Conservation (phyloP, 1,139 yeast genomes). For the Hyphopichia fennica region DNA sequence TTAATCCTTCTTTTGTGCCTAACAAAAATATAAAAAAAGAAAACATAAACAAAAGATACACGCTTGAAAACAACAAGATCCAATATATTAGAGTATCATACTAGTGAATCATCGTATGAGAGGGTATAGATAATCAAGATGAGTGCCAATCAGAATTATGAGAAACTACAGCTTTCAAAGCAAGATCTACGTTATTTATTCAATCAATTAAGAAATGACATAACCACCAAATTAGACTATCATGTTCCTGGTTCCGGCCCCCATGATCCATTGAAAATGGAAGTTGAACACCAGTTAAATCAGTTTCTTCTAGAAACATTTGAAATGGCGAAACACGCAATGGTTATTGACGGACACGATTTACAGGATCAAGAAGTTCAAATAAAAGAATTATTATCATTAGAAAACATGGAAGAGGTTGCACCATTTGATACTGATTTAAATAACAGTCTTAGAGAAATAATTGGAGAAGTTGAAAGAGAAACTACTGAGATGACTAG, state of each 20-base stretch:
- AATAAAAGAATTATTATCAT: slow-evolving; percentile 27
- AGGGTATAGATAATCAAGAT: slow-evolving; percentile 10
- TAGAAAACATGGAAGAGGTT: slow-evolving; percentile 39
- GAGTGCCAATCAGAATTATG: slow-evolving; percentile 25
- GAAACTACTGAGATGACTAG: slow-evolving; percentile 54
- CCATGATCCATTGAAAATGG: slow-evolving; percentile 46
- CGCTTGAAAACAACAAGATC: too few relatives aligned
- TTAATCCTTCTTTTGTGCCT: not conserved
- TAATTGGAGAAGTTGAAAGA: slow-evolving; percentile 56
- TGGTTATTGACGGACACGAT: slow-evolving; percentile 51
- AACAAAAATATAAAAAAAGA: not conserved
- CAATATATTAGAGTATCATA: too few relatives aligned
- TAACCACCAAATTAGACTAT: slow-evolving; percentile 42
- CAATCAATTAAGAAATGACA: slow-evolving; percentile 36
- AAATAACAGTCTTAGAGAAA: slow-evolving; percentile 52
- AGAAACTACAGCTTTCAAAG: slow-evolving; percentile 45
- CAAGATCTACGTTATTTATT: slow-evolving; percentile 54
- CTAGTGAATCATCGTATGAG: too few relatives aligned
- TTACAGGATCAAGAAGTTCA: slow-evolving; percentile 11
- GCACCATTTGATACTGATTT: slow-evolving; percentile 66
- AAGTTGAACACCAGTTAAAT: slow-evolving; percentile 44
- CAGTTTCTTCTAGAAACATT: slow-evolving; percentile 48
- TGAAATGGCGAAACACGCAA: slow-evolving; percentile 50
- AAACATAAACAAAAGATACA: not conserved
- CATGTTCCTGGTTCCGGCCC: slow-evolving; percentile 43